Conservation (phyloP, 2,329 filamentous ascomycete genomes). For the Colletotrichum sp. region DNA sequence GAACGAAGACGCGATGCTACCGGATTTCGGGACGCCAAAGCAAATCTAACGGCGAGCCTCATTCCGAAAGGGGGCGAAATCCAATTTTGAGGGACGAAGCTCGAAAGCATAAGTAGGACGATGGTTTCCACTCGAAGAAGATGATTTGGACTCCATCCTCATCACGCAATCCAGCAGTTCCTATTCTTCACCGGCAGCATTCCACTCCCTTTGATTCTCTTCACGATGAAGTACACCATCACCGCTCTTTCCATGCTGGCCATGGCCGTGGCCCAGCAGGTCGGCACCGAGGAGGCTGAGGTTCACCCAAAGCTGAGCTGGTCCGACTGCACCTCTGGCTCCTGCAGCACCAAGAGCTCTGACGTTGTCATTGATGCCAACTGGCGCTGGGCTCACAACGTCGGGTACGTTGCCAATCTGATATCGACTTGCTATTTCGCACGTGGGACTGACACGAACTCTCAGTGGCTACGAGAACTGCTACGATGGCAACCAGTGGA, state of each 20-base stretch:
- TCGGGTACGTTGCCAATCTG: slow-evolving; percentile 27
- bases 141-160: neutral
- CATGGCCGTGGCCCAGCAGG: slow-evolving; percentile 26
- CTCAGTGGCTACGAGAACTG: slow-evolving; percentile 10
- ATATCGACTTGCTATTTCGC: slow-evolving; percentile 38
- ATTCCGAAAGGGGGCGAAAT: neutral
- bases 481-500: slow-evolving; percentile 43
- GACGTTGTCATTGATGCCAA: slow-evolving; percentile 53
- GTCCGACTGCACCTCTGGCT: slow-evolving; percentile 27
- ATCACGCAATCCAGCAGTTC: neutral
- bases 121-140: neutral
- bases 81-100: neutral
- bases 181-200: neutral
- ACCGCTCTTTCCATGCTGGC: slow-evolving; percentile 23
- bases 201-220: neutral
- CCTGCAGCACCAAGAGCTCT: slow-evolving; percentile 43
- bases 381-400: slow-evolving; percentile 53
- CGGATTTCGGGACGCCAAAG: neutral
- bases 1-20: neutral
- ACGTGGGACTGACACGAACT: neutral
- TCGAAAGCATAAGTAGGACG: slow-evolving; percentile 1
- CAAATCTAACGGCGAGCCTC: neutral
- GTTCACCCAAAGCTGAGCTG: slow-evolving; percentile 29
- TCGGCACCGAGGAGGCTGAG: slow-evolving; percentile 27
- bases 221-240: slow-evolving; percentile 21